Percentiles rank a stretch among this genome's conserved stretches.
phyloP scores from a whole-genome alignment of 2,329 filamentous ascomycete species.

The Trichoderma citrinoviride region DNA sequence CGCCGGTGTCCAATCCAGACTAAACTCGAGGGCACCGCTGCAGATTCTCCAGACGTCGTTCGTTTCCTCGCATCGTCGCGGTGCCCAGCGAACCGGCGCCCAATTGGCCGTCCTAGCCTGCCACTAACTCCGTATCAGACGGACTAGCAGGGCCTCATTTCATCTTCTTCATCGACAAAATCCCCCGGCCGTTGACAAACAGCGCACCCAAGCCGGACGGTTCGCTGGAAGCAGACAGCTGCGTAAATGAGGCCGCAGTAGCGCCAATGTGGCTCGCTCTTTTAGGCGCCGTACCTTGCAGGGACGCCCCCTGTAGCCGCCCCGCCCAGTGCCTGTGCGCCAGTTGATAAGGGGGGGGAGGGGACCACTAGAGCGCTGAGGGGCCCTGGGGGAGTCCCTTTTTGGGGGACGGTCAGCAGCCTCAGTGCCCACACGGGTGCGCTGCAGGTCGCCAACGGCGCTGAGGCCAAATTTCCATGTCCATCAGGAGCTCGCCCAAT shows the following conservation, averaged over 20 bases:
- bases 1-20: slow-evolving; percentile 15
- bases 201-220: slow-evolving; percentile 15
- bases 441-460: slow-evolving; percentile 14
- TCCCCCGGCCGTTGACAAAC: slow-evolving; percentile 15
- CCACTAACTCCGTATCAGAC: slow-evolving; percentile 16
- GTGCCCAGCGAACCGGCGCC: not conserved
- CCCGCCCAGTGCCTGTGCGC: not conserved
- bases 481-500: not conserved
- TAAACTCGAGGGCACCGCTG: not conserved
- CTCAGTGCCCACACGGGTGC: slow-evolving; percentile 2
- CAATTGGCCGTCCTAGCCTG: slow-evolving; percentile 4
- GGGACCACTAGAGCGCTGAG: not conserved
- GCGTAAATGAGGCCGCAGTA: slow-evolving; percentile 21
- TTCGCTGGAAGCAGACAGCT: slow-evolving; percentile 15
- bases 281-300: slow-evolving; percentile 19
- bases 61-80: not conserved
- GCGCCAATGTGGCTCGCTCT: slow-evolving; percentile 17
- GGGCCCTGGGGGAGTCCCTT: not conserved
- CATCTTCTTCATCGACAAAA: slow-evolving; percentile 8
- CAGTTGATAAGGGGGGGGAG: slow-evolving; percentile 13
- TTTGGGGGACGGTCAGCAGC: slow-evolving; percentile 12
- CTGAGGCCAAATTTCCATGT: slow-evolving; percentile 10
- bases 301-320: not conserved
- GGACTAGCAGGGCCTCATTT: not conserved
- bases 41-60: not conserved